phyloP scores from a whole-genome alignment of 768 basidiomycete genomes.

The Paxillus ammoniavirescens region DNA sequence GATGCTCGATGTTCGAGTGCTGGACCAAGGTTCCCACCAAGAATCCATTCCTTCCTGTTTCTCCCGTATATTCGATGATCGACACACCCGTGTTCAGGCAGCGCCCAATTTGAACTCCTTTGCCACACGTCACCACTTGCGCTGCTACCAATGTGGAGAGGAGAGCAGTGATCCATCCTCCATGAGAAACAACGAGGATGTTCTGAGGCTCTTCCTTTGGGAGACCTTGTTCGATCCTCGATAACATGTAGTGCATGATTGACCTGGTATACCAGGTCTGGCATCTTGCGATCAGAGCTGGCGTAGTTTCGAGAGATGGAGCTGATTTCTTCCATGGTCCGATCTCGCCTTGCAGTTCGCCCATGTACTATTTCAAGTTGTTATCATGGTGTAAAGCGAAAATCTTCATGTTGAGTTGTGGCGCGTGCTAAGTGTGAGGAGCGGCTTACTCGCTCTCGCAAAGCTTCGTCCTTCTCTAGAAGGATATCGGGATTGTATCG shows the following conservation, averaged over 20 bases:
- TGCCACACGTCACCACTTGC: slow-evolving; percentile 35
- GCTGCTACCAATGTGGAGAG: slow-evolving; percentile 46
- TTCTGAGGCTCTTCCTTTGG: slow-evolving; percentile 30
- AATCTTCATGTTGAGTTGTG: neutral
- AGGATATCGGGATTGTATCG: slow-evolving; percentile 46
- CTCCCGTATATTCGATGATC: slow-evolving; percentile 50
- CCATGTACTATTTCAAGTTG: slow-evolving; percentile 47
- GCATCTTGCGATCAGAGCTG: slow-evolving; percentile 48
- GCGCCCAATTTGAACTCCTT: slow-evolving; percentile 26
- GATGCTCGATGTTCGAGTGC: slow-evolving; percentile 57
- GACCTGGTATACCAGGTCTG: slow-evolving; percentile 59
- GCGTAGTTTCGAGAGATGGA: slow-evolving; percentile 24
- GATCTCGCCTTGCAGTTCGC: slow-evolving; percentile 55
- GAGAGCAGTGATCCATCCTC: slow-evolving; percentile 58
- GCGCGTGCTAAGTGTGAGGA: neutral
- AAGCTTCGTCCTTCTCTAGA: slow-evolving; percentile 42
- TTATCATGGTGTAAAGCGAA: neutral
- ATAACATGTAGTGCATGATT: slow-evolving; percentile 35
- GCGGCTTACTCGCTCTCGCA: slow-evolving; percentile 64
- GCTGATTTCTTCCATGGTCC: slow-evolving; percentile 13
- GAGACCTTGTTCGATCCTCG: slow-evolving; percentile 14
- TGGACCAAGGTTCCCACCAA: slow-evolving; percentile 42
- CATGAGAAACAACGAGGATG: slow-evolving; percentile 66
- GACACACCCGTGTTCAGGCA: slow-evolving; percentile 41
- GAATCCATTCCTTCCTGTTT: slow-evolving; percentile 13